Percentiles rank a stretch among this genome's conserved stretches.
phyloP scores from a whole-genome alignment of 2,329 filamentous ascomycete species.

The Colletotrichum musae region DNA sequence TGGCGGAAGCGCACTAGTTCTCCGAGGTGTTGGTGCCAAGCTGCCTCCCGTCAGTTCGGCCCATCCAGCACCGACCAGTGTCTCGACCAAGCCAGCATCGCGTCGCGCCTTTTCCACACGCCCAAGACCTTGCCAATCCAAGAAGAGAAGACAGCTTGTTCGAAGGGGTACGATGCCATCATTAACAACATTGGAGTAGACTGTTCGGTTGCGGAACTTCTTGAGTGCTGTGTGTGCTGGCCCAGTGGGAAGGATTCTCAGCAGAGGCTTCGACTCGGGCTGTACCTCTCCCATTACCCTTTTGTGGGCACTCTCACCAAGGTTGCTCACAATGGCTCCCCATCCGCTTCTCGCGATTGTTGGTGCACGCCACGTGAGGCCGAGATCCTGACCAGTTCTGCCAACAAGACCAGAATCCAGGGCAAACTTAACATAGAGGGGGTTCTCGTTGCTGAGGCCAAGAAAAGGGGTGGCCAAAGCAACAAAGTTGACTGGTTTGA shows the following conservation, averaged over 20 bases:
- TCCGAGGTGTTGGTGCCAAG: conserved; percentile 60
- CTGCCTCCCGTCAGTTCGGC: conserved; percentile 88
- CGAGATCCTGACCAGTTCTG: conserved; percentile 95
- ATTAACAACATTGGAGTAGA: conserved; percentile 98
- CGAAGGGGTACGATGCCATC: conserved; percentile 96
- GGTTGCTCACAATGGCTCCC: conserved; percentile 87
- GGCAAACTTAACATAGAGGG: conserved; percentile 96
- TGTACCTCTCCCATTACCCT: conserved; percentile 73
- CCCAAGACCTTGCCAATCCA: conserved; percentile 95
- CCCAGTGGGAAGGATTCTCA: conserved; percentile 91
- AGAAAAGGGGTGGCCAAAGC: conserved; percentile 89
- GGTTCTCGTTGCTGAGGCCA: conserved; percentile 96
- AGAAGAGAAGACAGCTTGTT: conserved; percentile 94
- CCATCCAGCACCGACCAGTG: conserved; percentile 94
- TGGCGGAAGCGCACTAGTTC: conserved; percentile 59
- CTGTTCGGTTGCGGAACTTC: conserved; percentile 90
- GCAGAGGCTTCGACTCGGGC: conserved; percentile 87
- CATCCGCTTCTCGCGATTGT: conserved; percentile 88
- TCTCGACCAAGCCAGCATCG: conserved; percentile 93
- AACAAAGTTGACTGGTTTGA: conserved; percentile 92
- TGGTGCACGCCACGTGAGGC: conserved; percentile 93
- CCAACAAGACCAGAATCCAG: conserved; percentile 96
- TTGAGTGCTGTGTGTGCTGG: conserved; percentile 89
- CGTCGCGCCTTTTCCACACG: conserved; percentile 94
- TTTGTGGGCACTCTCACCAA: conserved; percentile 77